These are phyloP conservation scores for Calonectria hongkongensis DNA, from an alignment of 2,329 filamentous ascomycete genomes.

Conservation along the genomic window DNA sequence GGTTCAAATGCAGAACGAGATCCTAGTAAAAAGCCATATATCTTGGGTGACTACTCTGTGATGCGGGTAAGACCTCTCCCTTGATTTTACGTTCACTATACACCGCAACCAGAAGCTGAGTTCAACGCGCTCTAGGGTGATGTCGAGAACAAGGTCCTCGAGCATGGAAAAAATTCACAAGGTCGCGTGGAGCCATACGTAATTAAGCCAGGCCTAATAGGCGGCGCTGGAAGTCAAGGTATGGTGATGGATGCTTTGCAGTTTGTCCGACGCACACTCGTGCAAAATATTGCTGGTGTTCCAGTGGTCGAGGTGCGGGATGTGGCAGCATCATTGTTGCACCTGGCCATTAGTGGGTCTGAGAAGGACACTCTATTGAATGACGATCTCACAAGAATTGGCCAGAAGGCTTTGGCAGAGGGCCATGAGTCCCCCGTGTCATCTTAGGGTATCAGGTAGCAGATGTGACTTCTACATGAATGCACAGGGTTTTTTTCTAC, in stretches of 20 bases:
- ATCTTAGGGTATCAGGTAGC: neutral
- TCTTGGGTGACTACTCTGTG: constrained; percentile 63
- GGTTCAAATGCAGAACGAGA: constrained; percentile 67
- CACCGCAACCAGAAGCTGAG: neutral
- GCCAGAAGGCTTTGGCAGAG: constrained; percentile 31
- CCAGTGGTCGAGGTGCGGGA: constrained; percentile 60
- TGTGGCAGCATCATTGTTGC: constrained; percentile 65
- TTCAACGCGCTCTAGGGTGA: constrained; percentile 62
- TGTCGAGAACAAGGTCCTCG: constrained; percentile 65
- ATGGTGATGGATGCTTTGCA: constrained; percentile 28
- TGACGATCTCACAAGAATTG: constrained; percentile 64
- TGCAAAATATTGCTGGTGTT: constrained; percentile 51
- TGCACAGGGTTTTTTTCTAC: too few species aligned
- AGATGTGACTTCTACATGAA: too few species aligned
- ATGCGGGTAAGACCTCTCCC: constrained; percentile 65
- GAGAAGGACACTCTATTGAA: constrained; percentile 67
- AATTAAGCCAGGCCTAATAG: constrained; percentile 66
- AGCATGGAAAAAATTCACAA: constrained; percentile 62
- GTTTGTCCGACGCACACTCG: constrained; percentile 36
- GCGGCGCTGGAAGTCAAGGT: constrained; percentile 26
- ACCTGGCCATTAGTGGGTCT: constrained; percentile 66
- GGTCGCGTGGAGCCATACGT: constrained; percentile 62
- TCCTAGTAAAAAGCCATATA: constrained; percentile 62
- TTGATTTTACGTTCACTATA: neutral
- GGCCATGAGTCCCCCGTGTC: neutral